These are phyloP conservation scores for Fusarium brevicatenulatum DNA, from an alignment of 2,329 filamentous ascomycete genomes.

Conservation along the genomic window DNA sequence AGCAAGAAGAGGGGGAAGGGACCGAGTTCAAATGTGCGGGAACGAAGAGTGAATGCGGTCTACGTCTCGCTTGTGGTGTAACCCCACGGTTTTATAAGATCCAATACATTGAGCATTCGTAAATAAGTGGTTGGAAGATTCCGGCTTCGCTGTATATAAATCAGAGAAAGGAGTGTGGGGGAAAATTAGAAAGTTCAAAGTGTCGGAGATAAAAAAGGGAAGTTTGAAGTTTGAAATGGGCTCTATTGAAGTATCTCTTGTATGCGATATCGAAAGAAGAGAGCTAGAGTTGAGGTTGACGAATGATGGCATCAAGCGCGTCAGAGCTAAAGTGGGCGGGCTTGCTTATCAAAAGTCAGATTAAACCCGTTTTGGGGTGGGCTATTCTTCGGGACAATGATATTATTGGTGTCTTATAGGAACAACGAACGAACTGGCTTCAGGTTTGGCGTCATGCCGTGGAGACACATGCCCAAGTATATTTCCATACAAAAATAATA, in stretches of 20 bases:
- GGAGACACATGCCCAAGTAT: conserved; percentile 20
- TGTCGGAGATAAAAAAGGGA: background rate
- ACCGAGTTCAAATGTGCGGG: background rate
- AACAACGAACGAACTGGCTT: conserved; percentile 16
- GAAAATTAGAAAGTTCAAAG: background rate
- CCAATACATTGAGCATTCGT: background rate
- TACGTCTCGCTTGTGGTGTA: conserved; percentile 16
- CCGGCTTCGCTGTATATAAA: background rate
- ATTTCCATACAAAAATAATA: conserved; percentile 6
- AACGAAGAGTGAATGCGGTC: background rate
- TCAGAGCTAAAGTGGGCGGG: conserved; percentile 13
- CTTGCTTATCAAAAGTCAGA: conserved; percentile 17
- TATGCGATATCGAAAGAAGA: conserved; percentile 11
- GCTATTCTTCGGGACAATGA: conserved; percentile 36
- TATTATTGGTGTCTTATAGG: conserved; percentile 10
- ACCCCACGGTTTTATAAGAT: conserved; percentile 22
- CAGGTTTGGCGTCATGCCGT: conserved; percentile 36
- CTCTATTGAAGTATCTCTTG: conserved; percentile 1
- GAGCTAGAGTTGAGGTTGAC: conserved; percentile 14
- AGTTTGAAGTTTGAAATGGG: background rate
- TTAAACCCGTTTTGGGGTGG: conserved; percentile 23
- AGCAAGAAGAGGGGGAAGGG: background rate
- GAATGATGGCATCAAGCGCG: conserved; percentile 33
- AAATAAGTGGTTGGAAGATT: background rate
- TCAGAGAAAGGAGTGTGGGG: background rate